phyloP scores from a whole-genome alignment of 2,329 filamentous ascomycete genomes.

The Aspergillus caelatus region DNA sequence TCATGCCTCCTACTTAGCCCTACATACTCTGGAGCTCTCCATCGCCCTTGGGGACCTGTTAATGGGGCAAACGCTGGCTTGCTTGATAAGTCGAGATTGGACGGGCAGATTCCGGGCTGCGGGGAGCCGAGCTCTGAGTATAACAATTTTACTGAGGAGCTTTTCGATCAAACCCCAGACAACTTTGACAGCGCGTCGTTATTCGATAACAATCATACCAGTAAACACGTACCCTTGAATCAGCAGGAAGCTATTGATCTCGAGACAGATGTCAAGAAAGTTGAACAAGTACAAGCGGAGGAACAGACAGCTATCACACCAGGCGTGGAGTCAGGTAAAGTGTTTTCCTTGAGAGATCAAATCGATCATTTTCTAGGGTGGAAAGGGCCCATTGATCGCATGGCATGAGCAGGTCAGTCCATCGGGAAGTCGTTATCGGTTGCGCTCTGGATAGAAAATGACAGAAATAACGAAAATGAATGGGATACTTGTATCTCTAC shows the following conservation, averaged over 20 bases:
- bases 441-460: not conserved
- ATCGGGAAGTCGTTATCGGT: not conserved
- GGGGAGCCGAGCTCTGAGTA: not conserved
- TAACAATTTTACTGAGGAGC: not conserved
- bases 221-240: not conserved
- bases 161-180: not conserved
- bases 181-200: not conserved
- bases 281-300: not conserved
- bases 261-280: not conserved
- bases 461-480: not conserved
- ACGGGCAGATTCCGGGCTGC: not conserved
- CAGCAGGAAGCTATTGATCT: not conserved
- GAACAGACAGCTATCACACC: not conserved
- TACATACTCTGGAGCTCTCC: not conserved
- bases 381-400: conserved; percentile 27
- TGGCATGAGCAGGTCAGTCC: not conserved
- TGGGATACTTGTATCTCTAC: not conserved
- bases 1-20: not conserved
- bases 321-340: not conserved
- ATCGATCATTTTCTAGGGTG: conserved; percentile 39
- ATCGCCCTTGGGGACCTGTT: too few relatives aligned
- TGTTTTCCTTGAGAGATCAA: conserved; percentile 26
- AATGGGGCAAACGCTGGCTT: not conserved
- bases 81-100: not conserved
- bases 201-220: not conserved